A percentile compares a stretch with the other conserved stretches of the same genome.
phyloP scores from a whole-genome alignment of 495 filamentous ascomycete species.

The Penicillium pancosmium region DNA sequence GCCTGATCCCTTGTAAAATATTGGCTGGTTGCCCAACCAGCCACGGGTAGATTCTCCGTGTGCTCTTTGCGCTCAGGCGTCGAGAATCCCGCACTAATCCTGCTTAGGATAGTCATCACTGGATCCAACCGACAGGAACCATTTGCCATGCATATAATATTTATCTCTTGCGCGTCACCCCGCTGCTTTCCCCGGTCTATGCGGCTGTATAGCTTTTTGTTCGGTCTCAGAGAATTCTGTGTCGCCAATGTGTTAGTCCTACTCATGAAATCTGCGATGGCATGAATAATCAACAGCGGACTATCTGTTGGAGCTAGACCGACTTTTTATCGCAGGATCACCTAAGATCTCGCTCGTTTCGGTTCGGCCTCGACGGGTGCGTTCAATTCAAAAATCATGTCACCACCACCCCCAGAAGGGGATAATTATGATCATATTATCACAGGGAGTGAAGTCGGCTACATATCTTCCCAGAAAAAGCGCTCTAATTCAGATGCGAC shows the following conservation, averaged over 20 bases:
- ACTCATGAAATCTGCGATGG: too few species aligned
- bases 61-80: background rate
- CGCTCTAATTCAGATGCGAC: conserved; percentile 66
- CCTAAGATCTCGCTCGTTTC: too few species aligned
- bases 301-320: too few species aligned
- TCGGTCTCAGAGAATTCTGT: too few species aligned
- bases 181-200: background rate
- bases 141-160: background rate
- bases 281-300: too few species aligned
- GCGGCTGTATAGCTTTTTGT: background rate
- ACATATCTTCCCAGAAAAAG: conserved; percentile 46
- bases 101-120: background rate
- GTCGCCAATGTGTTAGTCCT: too few species aligned
- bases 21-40: conserved; percentile 6
- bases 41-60: conserved; percentile 12
- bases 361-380: too few species aligned
- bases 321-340: too few species aligned
- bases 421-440: background rate
- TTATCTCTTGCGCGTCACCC: background rate
- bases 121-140: background rate
- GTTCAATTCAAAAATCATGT: background rate
- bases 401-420: background rate
- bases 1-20: background rate
- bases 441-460: conserved; percentile 4
- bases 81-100: background rate